Evolutionary conservation across 139 green algal species (phyloP), one percentile per base, ranked within the genome.

Genomic region (Diplosphaera chodatii): DNA sequence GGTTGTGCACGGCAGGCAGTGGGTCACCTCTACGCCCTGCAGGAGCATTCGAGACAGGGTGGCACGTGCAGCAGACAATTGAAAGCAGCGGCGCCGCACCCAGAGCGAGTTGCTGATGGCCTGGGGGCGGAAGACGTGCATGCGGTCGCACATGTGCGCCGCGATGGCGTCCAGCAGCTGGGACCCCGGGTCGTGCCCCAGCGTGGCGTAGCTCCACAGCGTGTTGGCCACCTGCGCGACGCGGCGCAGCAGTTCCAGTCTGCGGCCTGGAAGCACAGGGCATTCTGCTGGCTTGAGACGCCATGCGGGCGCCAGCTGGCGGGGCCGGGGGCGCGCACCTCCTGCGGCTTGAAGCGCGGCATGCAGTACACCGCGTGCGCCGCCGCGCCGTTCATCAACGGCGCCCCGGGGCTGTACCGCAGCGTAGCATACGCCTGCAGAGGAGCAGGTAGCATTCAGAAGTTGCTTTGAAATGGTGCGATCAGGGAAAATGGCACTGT

Each of bases 371-470:
- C 70, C 0, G 70, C 73, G 13, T 69, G 62, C 41, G 34, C 41
- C 21, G 69, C 77, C 4, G 56, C 55, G 10, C 66, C 59, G 22
- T 75, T 62, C 73, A 82, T 55, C 25, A 82, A 63, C 20, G 63
- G 8, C 20, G n/a, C 10, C 23, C 81, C 78, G 0, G 77, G 77
- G 55, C 83, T 70, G 68, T 83, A 74, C 0, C 68, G 65, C 79
- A 87, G 72, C 21, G 74, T 80, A 31, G 82, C 80, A 64, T 77
- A 83, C 21, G 84, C 69, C 48, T 59, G 48, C 48, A 59, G 48
- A 4, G 48, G 48, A 10, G 25, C 16, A 23, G 25, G 48, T 18
- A 59, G 18, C 16, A n/a, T n/a, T n/a, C n/a, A n/a, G n/a, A n/a
- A n/a, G n/a, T n/a, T n/a, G n/a, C n/a, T n/a, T n/a, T n/a, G n/a